A percentile compares a stretch with the other conserved stretches of the same genome.
Evolutionary conservation across 164 flowering plant genomes (phyloP).

Genomic region (Tinospora cordifolia): DNA sequence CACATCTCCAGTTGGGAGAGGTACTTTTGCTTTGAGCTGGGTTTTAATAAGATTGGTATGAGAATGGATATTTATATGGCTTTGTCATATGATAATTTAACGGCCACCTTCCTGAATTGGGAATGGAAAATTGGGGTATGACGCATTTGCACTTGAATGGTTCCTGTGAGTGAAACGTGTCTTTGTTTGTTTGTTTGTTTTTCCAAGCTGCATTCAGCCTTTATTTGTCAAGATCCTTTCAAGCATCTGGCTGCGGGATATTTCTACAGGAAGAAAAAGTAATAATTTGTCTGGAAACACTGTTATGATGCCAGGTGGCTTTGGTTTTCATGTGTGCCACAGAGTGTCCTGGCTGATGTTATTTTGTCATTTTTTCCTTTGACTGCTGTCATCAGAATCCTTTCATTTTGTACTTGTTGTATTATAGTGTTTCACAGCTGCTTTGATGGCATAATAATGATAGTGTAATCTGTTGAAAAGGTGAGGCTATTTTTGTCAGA

Average conservation of each 20-base stretch:
- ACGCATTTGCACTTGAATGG: not conserved
- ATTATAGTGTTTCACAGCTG: not conserved
- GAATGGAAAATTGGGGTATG: no score
- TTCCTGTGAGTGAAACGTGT: not conserved
- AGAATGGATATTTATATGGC: not conserved
- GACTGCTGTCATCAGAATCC: not conserved
- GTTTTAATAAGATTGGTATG: not conserved
- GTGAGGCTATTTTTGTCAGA: slow-evolving; percentile 73
- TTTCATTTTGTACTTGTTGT: not conserved
- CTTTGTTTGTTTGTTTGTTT: no score
- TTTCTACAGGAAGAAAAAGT: not conserved
- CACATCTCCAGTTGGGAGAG: no score
- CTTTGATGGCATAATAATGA: not conserved
- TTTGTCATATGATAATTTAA: no score
- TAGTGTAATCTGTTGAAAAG: slow-evolving; percentile 27
- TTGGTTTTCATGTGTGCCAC: not conserved
- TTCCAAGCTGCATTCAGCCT: not conserved
- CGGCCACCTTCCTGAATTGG: no score
- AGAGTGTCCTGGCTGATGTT: not conserved
- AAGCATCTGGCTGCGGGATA: not conserved
- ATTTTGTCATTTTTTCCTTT: not conserved
- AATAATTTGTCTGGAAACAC: not conserved
- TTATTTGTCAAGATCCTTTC: not conserved
- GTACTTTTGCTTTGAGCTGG: not conserved
- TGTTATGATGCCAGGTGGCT: not conserved